Base-by-base conservation (phyloP, 2,329 filamentous ascomycete species). In the Cercospora sojina region DNA sequence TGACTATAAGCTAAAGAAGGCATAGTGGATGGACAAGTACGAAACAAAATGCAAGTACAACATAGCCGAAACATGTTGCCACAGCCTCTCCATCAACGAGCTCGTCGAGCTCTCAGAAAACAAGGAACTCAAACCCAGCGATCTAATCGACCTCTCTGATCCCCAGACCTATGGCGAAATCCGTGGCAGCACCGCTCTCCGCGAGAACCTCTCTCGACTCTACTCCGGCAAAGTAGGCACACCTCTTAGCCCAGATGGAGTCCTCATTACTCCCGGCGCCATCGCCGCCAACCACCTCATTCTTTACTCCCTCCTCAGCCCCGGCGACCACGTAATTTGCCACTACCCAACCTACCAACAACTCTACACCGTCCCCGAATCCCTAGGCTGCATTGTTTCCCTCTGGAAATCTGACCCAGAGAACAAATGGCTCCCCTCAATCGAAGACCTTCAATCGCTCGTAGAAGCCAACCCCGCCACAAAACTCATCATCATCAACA, bases 261-360 rank as follows among this genome's bases (percentile, higher is more conserved):
- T 96, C 47, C 78, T 96, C 62, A 88, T 94, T 66, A 92, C 91
- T 0, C 87, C 90, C 31, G 93, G 93, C 9, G 92, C 91, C 13
- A 96, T 96, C 59, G 84, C 87, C 5, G 92, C 92, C n/a, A 96
- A 96, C 75, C 91, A 92, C 72, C 80, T 95, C n/a, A 80, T 88
- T 2, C 84, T 95, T 7, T 93, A 93, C 77, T 83, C 89, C 0
- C 82, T 95, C 6, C 76, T 95, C 2, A 86, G 87, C 0, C 86
- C 88, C 0, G 90, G 88, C 0, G 91, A 96, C 75, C 92, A 96
- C 82, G 90, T 94, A 56, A 85, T 96, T 66, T 95, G 91, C 74
- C 90, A 95, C 65, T 91, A 93, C 75, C 92, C 93, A 12, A 94
- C 91, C 0, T 96, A 95, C 74, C 91, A 95, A 77, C 91, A 95